A percentile compares a stretch with the other conserved stretches of the same genome.
Conservation (phyloP, 495 filamentous ascomycete genomes). For the Penicillium bovifimosum region DNA sequence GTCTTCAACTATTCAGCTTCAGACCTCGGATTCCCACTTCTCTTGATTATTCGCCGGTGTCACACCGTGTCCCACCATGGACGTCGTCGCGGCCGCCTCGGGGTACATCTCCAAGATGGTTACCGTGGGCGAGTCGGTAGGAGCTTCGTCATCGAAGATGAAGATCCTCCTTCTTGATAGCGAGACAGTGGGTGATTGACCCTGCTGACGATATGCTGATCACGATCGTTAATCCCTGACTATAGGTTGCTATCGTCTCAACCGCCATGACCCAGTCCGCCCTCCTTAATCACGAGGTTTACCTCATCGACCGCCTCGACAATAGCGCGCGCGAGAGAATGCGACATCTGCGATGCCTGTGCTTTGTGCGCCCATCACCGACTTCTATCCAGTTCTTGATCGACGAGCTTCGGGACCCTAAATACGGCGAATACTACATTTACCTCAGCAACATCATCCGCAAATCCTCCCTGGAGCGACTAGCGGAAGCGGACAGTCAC, state of each 20-base stretch:
- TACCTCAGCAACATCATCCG: conserved; percentile 97
- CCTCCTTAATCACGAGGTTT: conserved; percentile 94
- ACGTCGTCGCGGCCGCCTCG: conserved; percentile 84
- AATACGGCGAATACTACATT: conserved; percentile 95
- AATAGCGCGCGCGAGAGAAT: conserved; percentile 92
- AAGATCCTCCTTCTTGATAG: conserved; percentile 94
- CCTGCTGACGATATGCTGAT: conserved; percentile 7
- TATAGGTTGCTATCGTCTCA: conserved; percentile 78
- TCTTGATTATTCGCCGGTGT: conserved; percentile 6
- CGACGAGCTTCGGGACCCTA: conserved; percentile 92
- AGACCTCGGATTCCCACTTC: not conserved
- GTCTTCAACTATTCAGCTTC: not conserved
- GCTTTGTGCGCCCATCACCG: conserved; percentile 85
- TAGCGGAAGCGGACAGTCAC: conserved; percentile 96
- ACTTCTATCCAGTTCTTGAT: conserved; percentile 89
- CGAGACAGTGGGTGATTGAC: conserved; percentile 67
- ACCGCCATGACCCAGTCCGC: conserved; percentile 93
- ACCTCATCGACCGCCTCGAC: conserved; percentile 92
- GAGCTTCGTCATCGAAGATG: conserved; percentile 84
- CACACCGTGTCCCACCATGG: conserved; percentile 63
- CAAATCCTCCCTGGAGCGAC: conserved; percentile 89
- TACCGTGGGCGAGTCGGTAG: conserved; percentile 71
- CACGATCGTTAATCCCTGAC: conserved; percentile 13
- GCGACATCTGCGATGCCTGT: conserved; percentile 91
- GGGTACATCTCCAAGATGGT: conserved; percentile 98